A percentile compares a stretch with the other conserved stretches of the same genome.
These are phyloP conservation scores for Aspergillus avenaceus DNA, from an alignment of 495 filamentous ascomycete genomes.

Conservation along the genomic window DNA sequence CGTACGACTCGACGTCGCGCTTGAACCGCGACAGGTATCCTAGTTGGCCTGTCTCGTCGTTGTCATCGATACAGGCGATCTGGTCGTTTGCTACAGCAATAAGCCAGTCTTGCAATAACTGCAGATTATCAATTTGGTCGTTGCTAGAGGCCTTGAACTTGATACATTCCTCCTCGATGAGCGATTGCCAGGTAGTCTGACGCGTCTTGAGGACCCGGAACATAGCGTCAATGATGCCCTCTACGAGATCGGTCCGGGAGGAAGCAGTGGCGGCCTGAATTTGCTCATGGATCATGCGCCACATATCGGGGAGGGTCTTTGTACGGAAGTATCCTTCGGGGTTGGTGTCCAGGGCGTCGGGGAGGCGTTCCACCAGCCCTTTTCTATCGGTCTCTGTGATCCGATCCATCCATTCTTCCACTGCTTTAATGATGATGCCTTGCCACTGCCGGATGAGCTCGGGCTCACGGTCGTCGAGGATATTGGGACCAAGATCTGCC, in stretches of 20 bases:
- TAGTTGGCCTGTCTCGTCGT: slow-evolving; percentile 59
- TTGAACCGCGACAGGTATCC: slow-evolving; percentile 81
- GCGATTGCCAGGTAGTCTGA: slow-evolving; percentile 77
- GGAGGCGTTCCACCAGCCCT: slow-evolving; percentile 70
- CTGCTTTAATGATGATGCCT: slow-evolving; percentile 85
- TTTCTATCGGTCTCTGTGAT: slow-evolving; percentile 76
- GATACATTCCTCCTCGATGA: slow-evolving; percentile 80
- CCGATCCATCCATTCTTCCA: slow-evolving; percentile 96
- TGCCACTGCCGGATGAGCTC: slow-evolving; percentile 93
- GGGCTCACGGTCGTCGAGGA: slow-evolving; percentile 81
- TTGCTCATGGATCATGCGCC: slow-evolving; percentile 95
- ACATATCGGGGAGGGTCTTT: slow-evolving; percentile 86
- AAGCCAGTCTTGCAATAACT: slow-evolving; percentile 85
- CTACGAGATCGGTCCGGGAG: slow-evolving; percentile 77
- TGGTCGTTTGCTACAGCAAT: slow-evolving; percentile 98
- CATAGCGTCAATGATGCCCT: slow-evolving; percentile 93
- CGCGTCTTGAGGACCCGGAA: slow-evolving; percentile 76
- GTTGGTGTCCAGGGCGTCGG: slow-evolving; percentile 78
- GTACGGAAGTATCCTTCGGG: slow-evolving; percentile 85
- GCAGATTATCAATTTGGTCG: slow-evolving; percentile 70
- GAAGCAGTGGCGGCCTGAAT: slow-evolving; percentile 75
- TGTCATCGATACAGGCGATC: slow-evolving; percentile 93
- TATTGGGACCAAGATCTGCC: slow-evolving; percentile 69
- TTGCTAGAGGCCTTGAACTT: slow-evolving; percentile 58
- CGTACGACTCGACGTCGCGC: slow-evolving; percentile 69